These are phyloP conservation scores for Dryas integrifolia DNA, from an alignment of 331 rosid genomes.

Conservation along the genomic window DNA sequence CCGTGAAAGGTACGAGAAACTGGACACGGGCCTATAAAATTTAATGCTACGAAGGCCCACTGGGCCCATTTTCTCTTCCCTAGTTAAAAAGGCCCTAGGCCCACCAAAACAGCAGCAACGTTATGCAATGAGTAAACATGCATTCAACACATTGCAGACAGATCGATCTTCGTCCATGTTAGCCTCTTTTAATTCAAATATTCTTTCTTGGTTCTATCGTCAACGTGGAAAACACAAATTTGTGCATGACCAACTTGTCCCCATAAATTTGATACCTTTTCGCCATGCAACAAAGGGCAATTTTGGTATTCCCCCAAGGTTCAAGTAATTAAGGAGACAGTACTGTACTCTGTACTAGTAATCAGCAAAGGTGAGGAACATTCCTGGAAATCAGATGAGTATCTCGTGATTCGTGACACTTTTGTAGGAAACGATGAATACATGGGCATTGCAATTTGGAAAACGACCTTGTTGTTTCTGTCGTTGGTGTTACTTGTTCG, in stretches of 20 bases:
- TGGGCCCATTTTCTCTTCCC: neutral
- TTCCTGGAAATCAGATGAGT: slow-evolving; percentile 32
- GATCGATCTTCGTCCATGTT: no score
- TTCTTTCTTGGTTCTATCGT: neutral
- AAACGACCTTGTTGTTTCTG: no score
- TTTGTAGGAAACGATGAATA: neutral
- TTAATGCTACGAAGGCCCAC: neutral
- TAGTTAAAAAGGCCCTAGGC: neutral
- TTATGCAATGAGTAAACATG: neutral
- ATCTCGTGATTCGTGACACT: slow-evolving; percentile 5
- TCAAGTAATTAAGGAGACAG: neutral
- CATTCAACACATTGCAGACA: no score
- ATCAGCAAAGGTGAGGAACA: slow-evolving; percentile 19
- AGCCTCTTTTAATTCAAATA: no score
- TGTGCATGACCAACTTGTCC: neutral
- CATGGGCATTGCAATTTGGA: neutral
- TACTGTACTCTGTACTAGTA: neutral
- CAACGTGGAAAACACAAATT: slow-evolving; percentile 3
- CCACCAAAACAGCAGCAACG: neutral
- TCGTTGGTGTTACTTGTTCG: no score
- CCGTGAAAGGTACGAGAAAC: neutral
- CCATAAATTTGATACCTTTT: neutral
- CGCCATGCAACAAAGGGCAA: neutral
- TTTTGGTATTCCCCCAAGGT: neutral
- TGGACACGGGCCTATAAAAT: neutral